These are phyloP conservation scores for Smallanthus sonchifolius DNA, from an alignment of 129 eudicot genomes.

Conservation along the genomic window DNA sequence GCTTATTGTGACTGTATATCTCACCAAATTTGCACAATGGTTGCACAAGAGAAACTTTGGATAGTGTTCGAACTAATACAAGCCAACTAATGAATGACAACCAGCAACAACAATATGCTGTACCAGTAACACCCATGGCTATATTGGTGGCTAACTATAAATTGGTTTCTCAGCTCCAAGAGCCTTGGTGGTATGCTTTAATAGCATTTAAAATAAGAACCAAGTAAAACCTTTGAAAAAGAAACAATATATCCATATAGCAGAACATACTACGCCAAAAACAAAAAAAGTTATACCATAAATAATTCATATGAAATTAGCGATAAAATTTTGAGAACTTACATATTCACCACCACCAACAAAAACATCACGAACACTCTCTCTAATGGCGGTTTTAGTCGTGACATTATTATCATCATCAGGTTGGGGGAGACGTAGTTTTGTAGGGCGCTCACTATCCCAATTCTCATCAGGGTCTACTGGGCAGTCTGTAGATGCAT, in stretches of 20 bases:
- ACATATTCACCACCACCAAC: slow-evolving; percentile 96
- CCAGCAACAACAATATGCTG: background rate
- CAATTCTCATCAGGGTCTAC: slow-evolving; percentile 91
- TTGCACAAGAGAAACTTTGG: background rate
- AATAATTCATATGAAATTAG: slow-evolving; percentile 1
- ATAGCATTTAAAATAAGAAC: background rate
- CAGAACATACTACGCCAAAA: background rate
- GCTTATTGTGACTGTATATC: background rate
- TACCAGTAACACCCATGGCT: background rate
- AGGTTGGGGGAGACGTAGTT: slow-evolving; percentile 88
- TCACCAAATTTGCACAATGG: background rate
- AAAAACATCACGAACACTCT: slow-evolving; percentile 89
- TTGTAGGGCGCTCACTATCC: slow-evolving; percentile 96
- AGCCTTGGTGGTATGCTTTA: background rate
- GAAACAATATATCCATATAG: background rate
- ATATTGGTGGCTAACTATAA: background rate
- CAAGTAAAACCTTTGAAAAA: background rate
- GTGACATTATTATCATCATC: slow-evolving; percentile 45
- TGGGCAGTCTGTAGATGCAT: slow-evolving; percentile 85
- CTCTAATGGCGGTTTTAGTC: slow-evolving; percentile 71
- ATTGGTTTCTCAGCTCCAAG: background rate
- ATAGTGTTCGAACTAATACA: background rate
- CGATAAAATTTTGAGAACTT: slow-evolving; percentile 27
- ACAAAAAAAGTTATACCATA: background rate
- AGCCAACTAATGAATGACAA: background rate